phyloP scores from a whole-genome alignment of 2,329 filamentous ascomycete species.

The Trichoderma asperellum region DNA sequence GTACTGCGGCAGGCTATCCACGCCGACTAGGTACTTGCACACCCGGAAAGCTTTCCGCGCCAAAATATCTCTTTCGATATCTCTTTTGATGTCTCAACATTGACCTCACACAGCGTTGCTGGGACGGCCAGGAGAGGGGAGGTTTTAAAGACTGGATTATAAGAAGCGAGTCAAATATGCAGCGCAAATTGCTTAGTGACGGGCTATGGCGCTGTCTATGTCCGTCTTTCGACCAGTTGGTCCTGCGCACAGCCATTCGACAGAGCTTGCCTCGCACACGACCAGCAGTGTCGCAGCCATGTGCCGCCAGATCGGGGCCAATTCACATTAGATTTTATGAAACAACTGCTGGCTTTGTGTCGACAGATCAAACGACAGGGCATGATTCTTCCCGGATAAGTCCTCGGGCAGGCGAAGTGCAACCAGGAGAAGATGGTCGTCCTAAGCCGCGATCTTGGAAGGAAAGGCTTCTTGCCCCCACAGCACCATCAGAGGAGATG shows the following conservation, averaged over 20 bases:
- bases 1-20: not conserved
- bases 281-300: constrained; percentile 28
- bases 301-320: constrained; percentile 12
- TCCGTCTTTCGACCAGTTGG: constrained; percentile 54
- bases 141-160: not conserved
- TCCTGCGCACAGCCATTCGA: constrained; percentile 42
- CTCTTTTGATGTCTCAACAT: not conserved
- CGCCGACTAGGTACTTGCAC: not conserved
- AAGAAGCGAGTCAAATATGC: constrained; percentile 35
- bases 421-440: not conserved
- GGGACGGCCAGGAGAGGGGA: not conserved
- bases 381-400: not conserved
- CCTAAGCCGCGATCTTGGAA: constrained; percentile 14
- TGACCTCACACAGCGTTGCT: not conserved
- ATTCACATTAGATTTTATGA: constrained; percentile 32
- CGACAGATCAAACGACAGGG: not conserved
- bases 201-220: constrained; percentile 68
- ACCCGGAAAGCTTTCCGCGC: constrained; percentile 26
- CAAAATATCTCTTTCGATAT: not conserved
- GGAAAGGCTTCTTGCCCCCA: constrained; percentile 31
- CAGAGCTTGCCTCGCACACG: constrained; percentile 24
- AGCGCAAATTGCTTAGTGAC: constrained; percentile 50
- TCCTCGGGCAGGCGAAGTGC: not conserved
- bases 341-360: constrained; percentile 25
- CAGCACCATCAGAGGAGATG: constrained; percentile 31